Percentiles rank a stretch among this genome's conserved stretches.
phyloP scores from a whole-genome alignment of 345 rosid species.

The Syzygium grande region DNA sequence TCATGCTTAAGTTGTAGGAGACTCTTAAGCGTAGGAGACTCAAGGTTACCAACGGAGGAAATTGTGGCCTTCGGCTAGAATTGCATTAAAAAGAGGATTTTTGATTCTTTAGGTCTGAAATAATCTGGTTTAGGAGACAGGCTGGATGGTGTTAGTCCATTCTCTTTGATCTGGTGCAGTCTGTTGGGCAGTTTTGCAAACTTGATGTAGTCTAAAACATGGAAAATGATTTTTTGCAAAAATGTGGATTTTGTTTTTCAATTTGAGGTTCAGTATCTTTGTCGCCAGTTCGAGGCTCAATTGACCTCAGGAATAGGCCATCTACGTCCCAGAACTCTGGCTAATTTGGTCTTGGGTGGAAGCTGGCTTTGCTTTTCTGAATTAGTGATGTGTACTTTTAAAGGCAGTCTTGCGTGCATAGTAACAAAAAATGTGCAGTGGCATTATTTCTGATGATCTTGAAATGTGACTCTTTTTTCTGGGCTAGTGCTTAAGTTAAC shows the following conservation, averaged over 20 bases:
- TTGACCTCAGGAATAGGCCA: too few species aligned
- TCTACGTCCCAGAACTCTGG: too few species aligned
- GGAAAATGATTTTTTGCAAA: neutral
- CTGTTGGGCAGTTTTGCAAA: neutral
- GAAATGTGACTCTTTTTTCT: neutral
- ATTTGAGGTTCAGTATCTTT: too few species aligned
- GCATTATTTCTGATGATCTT: neutral
- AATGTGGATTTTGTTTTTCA: too few species aligned
- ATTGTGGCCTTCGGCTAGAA: neutral
- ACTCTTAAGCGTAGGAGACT: neutral
- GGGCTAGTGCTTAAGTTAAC: neutral
- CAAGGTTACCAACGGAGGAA: neutral
- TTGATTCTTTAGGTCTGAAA: neutral
- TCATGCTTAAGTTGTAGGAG: neutral
- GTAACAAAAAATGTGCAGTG: neutral
- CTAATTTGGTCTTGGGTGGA: too few species aligned
- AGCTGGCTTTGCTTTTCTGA: too few species aligned
- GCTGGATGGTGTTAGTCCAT: neutral
- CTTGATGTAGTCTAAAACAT: neutral
- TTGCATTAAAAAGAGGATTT: neutral
- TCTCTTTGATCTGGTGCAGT: neutral
- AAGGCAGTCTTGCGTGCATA: too few species aligned
- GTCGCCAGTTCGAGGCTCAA: too few species aligned
- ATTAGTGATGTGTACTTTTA: too few species aligned
- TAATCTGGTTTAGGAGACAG: neutral